phyloP scores from a whole-genome alignment of 2,329 filamentous ascomycete species.

The Penicillium sp. region DNA sequence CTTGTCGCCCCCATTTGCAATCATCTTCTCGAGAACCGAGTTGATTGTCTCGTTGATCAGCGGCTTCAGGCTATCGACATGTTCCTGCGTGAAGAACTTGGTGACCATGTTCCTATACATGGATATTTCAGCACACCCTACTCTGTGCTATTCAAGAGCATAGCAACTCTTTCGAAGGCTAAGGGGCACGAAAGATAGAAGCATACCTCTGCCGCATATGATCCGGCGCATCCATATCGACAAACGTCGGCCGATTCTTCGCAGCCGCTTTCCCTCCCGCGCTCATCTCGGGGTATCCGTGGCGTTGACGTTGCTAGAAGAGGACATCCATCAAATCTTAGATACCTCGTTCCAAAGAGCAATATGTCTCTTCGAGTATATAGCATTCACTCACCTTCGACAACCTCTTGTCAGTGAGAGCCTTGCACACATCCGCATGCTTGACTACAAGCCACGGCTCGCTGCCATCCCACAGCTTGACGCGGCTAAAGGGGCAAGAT shows the following conservation, averaged over 20 bases:
- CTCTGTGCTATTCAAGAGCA: background rate
- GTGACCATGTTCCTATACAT: background rate
- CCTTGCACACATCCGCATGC: constrained; percentile 2
- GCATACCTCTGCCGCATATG: constrained; percentile 8
- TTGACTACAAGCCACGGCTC: constrained; percentile 11
- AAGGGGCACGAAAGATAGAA: too few relatives aligned
- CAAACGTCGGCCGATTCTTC: constrained; percentile 8
- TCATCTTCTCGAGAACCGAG: background rate
- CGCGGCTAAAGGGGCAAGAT: constrained; percentile 1
- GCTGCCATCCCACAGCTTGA: constrained; percentile 9
- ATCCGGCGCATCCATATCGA: constrained; percentile 12
- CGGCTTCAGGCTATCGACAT: background rate
- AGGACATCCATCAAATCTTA: too few relatives aligned
- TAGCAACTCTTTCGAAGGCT: too few relatives aligned
- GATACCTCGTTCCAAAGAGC: background rate
- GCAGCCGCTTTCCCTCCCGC: constrained; percentile 7
- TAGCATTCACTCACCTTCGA: background rate
- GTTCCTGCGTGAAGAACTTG: constrained; percentile 1
- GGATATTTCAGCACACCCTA: background rate
- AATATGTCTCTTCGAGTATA: background rate
- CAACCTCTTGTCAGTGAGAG: background rate
- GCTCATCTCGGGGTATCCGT: constrained; percentile 9
- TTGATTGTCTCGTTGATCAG: background rate
- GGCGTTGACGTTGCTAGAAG: background rate
- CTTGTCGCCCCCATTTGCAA: background rate